A percentile compares a stretch with the other conserved stretches of the same genome.
Evolutionary conservation across 2,329 filamentous ascomycete species (phyloP).

Genomic region (Alternaria incomplexa): DNA sequence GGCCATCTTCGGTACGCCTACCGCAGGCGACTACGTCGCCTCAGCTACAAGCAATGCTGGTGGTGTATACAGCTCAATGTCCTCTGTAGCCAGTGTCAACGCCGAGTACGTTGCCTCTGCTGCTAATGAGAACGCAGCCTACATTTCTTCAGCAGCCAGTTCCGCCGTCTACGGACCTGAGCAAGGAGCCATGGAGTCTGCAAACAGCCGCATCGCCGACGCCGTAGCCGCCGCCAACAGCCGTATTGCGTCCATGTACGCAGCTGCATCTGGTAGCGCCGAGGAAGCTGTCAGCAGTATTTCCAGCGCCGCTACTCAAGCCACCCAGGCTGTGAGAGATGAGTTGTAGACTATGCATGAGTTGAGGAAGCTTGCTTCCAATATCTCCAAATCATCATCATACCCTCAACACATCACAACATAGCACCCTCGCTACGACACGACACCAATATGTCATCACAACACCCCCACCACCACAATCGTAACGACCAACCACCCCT

Average conservation of each 20-base stretch:
- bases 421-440: conserved; percentile 8
- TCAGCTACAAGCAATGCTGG: conserved; percentile 53
- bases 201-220: conserved; percentile 49
- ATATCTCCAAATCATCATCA: background rate
- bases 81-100: conserved; percentile 25
- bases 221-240: conserved; percentile 55
- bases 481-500: background rate
- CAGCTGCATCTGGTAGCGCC: conserved; percentile 45
- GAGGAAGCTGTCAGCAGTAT: conserved; percentile 57
- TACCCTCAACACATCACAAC: background rate
- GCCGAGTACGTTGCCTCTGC: conserved; percentile 52
- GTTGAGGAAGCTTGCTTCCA: background rate
- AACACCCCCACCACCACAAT: background rate
- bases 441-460: conserved; percentile 5
- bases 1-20: conserved; percentile 64
- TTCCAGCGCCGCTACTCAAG: conserved; percentile 41
- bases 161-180: conserved; percentile 57
- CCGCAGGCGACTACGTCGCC: conserved; percentile 52
- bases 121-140: conserved; percentile 51
- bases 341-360: conserved; percentile 56
- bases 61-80: conserved; percentile 29
- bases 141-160: conserved; percentile 47
- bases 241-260: conserved; percentile 50
- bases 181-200: conserved; percentile 54
- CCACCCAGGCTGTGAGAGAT: conserved; percentile 57